Evolutionary conservation across 768 basidiomycete genomes (phyloP).

Genomic region (Boletus barrowsii): DNA sequence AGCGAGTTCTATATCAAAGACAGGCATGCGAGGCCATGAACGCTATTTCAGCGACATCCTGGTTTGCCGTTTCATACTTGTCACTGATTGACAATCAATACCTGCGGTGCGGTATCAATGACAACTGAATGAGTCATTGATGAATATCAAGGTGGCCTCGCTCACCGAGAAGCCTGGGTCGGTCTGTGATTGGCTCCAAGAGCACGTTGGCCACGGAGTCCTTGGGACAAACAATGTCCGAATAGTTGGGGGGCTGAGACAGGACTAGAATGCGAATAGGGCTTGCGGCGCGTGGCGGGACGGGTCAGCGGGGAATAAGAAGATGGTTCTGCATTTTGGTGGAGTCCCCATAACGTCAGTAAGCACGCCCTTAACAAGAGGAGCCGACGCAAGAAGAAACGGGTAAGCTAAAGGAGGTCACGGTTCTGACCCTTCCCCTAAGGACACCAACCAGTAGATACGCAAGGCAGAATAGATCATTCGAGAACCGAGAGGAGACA

Average conservation of each 20-base stretch:
- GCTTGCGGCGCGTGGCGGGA: not conserved
- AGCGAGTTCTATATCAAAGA: not conserved
- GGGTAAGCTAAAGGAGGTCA: constrained; percentile 3
- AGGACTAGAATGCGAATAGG: constrained; percentile 12
- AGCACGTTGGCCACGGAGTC: constrained; percentile 1
- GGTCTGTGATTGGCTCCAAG: constrained; percentile 15
- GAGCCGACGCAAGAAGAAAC: constrained; percentile 2
- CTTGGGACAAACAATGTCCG: constrained; percentile 6
- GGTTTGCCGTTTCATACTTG: not conserved
- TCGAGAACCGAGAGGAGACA: constrained; percentile 7
- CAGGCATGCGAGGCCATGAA: not conserved
- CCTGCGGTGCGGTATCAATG: not conserved
- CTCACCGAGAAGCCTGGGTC: not conserved
- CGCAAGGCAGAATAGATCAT: constrained; percentile 3
- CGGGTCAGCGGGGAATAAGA: constrained; percentile 8
- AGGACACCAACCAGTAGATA: too few species aligned
- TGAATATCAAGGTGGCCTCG: not conserved
- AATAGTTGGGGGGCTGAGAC: not conserved
- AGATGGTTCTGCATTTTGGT: not conserved
- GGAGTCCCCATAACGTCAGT: constrained; percentile 14
- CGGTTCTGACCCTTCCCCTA: constrained; percentile 15
- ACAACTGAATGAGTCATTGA: not conserved
- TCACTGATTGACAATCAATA: constrained; percentile 1
- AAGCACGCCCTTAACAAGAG: constrained; percentile 3
- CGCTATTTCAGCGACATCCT: not conserved